Conservation (phyloP, 257 asterid species). For the Leptodermis oblonga region DNA sequence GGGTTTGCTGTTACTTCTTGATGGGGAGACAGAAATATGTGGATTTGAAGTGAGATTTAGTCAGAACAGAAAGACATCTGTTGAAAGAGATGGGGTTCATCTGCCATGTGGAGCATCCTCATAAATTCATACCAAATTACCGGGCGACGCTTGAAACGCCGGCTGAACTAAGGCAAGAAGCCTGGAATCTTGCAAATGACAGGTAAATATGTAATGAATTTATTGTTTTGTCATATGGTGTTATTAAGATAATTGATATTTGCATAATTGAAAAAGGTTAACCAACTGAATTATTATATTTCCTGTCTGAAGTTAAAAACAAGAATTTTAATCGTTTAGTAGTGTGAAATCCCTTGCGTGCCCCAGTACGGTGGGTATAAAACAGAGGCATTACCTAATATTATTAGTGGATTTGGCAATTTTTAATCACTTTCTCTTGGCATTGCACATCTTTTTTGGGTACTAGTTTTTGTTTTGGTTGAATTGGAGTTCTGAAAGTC, state of each 20-base stretch:
- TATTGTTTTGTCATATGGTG: neutral
- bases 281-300: neutral
- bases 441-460: neutral
- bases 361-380: no score
- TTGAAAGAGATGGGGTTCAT: slow-evolving; percentile 95
- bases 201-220: slow-evolving; percentile 41
- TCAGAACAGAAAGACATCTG: slow-evolving; percentile 80
- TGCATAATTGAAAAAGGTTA: neutral
- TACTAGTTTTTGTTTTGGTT: neutral
- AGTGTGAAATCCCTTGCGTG: no score
- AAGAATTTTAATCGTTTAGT: neutral
- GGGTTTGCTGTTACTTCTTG: slow-evolving; percentile 9
- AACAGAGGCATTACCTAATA: no score
- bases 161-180: slow-evolving; percentile 74
- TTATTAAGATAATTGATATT: no score
- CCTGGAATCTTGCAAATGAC: slow-evolving; percentile 99
- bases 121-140: slow-evolving; percentile 88
- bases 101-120: slow-evolving; percentile 99
- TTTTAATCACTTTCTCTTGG: neutral
- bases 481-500: neutral
- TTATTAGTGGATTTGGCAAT: neutral
- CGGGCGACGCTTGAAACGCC: slow-evolving; percentile 74
- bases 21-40: slow-evolving; percentile 47
- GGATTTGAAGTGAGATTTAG: slow-evolving; percentile 72
- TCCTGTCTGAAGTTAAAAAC: neutral